phyloP scores from a whole-genome alignment of 495 filamentous ascomycete genomes.

The Xylaria acuta region DNA sequence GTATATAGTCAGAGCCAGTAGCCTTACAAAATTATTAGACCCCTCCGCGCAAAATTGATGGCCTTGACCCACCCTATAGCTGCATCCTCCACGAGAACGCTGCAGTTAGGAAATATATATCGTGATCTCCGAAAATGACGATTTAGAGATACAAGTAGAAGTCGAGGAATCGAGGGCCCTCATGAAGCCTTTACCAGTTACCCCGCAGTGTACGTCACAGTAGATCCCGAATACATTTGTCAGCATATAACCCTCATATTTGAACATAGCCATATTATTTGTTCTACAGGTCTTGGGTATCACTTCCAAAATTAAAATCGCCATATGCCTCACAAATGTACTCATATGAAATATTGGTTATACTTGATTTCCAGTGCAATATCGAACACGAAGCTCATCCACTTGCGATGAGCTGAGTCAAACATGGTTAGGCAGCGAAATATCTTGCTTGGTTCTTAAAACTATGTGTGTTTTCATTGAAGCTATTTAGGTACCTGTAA shows the following conservation, averaged over 20 bases:
- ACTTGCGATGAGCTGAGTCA: not conserved
- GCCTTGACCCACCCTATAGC: not conserved
- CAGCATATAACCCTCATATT: not conserved
- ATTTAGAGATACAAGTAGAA: not conserved
- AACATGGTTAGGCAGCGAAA: not conserved
- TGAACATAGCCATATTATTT: not conserved
- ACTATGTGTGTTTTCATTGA: no score
- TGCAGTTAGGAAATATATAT: not conserved
- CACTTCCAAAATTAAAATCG: not conserved
- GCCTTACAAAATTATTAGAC: not conserved
- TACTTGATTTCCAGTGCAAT: not conserved
- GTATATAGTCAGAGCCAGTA: not conserved
- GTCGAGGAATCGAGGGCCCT: not conserved
- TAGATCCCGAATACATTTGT: not conserved
- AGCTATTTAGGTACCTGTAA: no score
- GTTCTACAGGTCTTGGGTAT: not conserved
- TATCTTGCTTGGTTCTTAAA: not conserved
- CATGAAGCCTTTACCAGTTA: not conserved
- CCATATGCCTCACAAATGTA: not conserved
- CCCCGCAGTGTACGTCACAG: not conserved
- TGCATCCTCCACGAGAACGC: not conserved
- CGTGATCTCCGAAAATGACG: not conserved
- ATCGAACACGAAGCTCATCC: not conserved
- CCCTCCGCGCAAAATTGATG: not conserved
- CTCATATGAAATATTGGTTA: not conserved